Conservation (phyloP, 495 filamentous ascomycete species). For the Penicillium angulare region DNA sequence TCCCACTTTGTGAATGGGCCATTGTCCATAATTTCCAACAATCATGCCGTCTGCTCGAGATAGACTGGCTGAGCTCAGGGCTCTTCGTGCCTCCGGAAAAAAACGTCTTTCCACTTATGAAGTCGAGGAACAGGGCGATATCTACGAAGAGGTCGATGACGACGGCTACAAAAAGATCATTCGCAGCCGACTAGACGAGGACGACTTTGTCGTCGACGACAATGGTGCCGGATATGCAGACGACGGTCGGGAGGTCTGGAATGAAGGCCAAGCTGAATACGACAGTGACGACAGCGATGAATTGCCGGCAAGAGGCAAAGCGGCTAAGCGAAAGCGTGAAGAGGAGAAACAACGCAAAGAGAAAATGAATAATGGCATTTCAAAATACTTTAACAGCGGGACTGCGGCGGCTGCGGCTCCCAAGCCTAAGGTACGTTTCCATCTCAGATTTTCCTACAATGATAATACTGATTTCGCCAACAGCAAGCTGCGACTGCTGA, state of each 20-base stretch:
- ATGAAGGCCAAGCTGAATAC: slow-evolving; percentile 57
- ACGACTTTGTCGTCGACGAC: slow-evolving; percentile 96
- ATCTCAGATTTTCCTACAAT: background rate
- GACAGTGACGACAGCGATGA: slow-evolving; percentile 68
- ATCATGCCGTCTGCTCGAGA: slow-evolving; percentile 41
- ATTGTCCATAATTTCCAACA: slow-evolving; percentile 11
- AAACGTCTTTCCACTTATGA: slow-evolving; percentile 87
- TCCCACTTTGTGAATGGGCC: slow-evolving; percentile 12
- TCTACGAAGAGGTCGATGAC: slow-evolving; percentile 97
- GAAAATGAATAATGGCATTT: slow-evolving; percentile 85
- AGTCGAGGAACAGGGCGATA: slow-evolving; percentile 74
- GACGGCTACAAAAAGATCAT: slow-evolving; percentile 97
- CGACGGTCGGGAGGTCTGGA: slow-evolving; percentile 97
- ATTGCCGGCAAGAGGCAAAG: slow-evolving; percentile 62
- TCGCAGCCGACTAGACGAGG: slow-evolving; percentile 80
- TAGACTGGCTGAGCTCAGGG: slow-evolving; percentile 75
- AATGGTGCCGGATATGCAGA: slow-evolving; percentile 94
- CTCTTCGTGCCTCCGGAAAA: slow-evolving; percentile 84
- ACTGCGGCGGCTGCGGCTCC: slow-evolving; percentile 56
- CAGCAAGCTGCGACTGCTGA: slow-evolving; percentile 66
- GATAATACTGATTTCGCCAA: slow-evolving; percentile 2
- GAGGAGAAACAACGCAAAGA: slow-evolving; percentile 84
- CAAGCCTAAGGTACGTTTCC: slow-evolving; percentile 72
- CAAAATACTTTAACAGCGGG: slow-evolving; percentile 86
- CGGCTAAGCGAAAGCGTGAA: slow-evolving; percentile 81